phyloP scores from a whole-genome alignment of 2,329 filamentous ascomycete species.

The Colletotrichum abscissum region DNA sequence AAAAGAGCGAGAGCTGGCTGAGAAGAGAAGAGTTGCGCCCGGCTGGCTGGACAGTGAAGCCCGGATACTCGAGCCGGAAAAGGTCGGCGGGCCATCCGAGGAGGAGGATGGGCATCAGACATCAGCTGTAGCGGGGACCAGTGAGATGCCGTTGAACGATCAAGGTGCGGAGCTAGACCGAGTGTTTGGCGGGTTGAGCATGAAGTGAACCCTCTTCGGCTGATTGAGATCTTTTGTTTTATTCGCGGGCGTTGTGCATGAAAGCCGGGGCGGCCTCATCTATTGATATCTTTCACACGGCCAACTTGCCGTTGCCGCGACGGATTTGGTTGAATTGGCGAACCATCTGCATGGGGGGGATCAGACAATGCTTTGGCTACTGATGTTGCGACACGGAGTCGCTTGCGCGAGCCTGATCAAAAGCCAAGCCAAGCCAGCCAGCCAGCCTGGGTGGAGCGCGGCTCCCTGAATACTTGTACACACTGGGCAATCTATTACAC shows the following conservation, averaged over 20 bases:
- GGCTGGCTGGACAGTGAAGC: slow-evolving; percentile 84
- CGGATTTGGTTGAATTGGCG: no score
- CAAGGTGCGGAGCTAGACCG: slow-evolving; percentile 68
- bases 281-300: neutral
- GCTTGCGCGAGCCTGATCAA: neutral
- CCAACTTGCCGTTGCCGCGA: neutral
- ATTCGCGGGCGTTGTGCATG: neutral
- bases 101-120: slow-evolving; percentile 46
- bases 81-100: slow-evolving; percentile 41
- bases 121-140: slow-evolving; percentile 42
- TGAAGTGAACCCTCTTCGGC: slow-evolving; percentile 37
- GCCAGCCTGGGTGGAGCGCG: neutral
- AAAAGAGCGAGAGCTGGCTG: slow-evolving; percentile 74
- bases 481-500: neutral
- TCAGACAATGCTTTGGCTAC: neutral
- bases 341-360: neutral
- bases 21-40: slow-evolving; percentile 83
- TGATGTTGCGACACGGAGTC: neutral
- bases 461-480: neutral
- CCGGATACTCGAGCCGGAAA: slow-evolving; percentile 76
- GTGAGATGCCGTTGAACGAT: slow-evolving; percentile 54
- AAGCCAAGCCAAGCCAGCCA: neutral
- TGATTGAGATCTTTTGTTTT: neutral
- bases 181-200: slow-evolving; percentile 63
- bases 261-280: neutral